Evolutionary conservation across 116 monocot species (phyloP).

Genomic region (Cymodocea nodosa): DNA sequence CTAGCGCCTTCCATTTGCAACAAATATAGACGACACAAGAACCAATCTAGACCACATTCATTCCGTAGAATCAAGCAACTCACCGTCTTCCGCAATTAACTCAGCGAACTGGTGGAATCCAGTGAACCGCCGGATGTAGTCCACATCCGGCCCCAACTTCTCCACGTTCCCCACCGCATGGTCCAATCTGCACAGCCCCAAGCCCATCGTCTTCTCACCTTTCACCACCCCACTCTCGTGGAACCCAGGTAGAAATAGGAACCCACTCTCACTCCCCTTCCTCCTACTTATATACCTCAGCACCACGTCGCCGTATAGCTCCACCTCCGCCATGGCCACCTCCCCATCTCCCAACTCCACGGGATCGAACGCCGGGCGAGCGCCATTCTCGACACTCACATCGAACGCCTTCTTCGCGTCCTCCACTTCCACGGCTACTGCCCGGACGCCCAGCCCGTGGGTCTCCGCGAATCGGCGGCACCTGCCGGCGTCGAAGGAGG

Average conservation of each 20-base stretch:
- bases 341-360: slow-evolving; percentile 18
- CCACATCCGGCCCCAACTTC: slow-evolving; percentile 27
- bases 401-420: slow-evolving; percentile 21
- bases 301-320: slow-evolving; percentile 91
- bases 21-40: too few relatives aligned
- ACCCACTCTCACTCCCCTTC: slow-evolving; percentile 4
- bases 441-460: slow-evolving; percentile 73
- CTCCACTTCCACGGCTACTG: slow-evolving; percentile 36
- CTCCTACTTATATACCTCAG: slow-evolving; percentile 48
- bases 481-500: slow-evolving; percentile 42
- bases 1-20: too few relatives aligned
- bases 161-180: slow-evolving; percentile 91
- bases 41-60: too few relatives aligned
- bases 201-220: slow-evolving; percentile 9
- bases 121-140: slow-evolving; percentile 51
- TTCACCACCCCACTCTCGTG: slow-evolving; percentile 8
- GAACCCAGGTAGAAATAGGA: slow-evolving; percentile 94
- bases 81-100: slow-evolving; percentile 71
- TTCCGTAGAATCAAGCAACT: not conserved
- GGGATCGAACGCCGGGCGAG: slow-evolving; percentile 35
- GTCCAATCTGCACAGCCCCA: slow-evolving; percentile 56
- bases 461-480: slow-evolving; percentile 26
- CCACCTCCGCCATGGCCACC: slow-evolving; percentile 48
- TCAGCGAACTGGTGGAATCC: slow-evolving; percentile 97
- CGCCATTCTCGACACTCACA: slow-evolving; percentile 39